A percentile compares a stretch with the other conserved stretches of the same genome.
phyloP scores from a whole-genome alignment of 1,284 basidiomycete genomes.

The Pascua guehoae region DNA sequence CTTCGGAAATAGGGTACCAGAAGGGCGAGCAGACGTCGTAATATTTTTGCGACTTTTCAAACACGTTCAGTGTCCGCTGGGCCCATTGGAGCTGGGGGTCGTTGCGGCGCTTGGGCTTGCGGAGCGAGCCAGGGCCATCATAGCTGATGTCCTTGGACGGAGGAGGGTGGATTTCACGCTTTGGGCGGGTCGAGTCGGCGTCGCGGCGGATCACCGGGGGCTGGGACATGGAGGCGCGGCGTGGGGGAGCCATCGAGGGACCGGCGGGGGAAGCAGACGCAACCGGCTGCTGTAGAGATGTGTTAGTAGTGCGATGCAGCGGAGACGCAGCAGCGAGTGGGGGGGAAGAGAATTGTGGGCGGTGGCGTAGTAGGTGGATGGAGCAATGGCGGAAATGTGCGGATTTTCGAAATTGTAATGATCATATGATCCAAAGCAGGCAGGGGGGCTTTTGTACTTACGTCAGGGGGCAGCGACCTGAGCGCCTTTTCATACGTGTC shows the following conservation, averaged over 20 bases:
- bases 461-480: slow-evolving; percentile 66
- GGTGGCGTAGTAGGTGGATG: slow-evolving; percentile 29
- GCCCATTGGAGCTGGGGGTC: slow-evolving; percentile 78
- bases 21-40: slow-evolving; percentile 75
- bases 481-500: slow-evolving; percentile 84
- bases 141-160: slow-evolving; percentile 87
- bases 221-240: slow-evolving; percentile 42
- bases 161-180: slow-evolving; percentile 94
- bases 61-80: slow-evolving; percentile 67
- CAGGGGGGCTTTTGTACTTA: too few relatives aligned
- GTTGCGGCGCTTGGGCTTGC: slow-evolving; percentile 58
- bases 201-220: slow-evolving; percentile 46
- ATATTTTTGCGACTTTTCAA: slow-evolving; percentile 73
- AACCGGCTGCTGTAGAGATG: slow-evolving; percentile 10
- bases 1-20: slow-evolving; percentile 85
- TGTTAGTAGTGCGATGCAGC: not conserved
- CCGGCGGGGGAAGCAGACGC: slow-evolving; percentile 23
- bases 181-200: slow-evolving; percentile 69
- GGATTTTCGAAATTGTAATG: slow-evolving; percentile 48
- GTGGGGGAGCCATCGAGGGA: slow-evolving; percentile 15
- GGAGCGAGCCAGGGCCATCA: slow-evolving; percentile 54
- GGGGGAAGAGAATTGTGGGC: too few relatives aligned
- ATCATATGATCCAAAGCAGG: too few relatives aligned
- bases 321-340: too few relatives aligned
- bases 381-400: too few relatives aligned